phyloP scores from a whole-genome alignment of 2,329 filamentous ascomycete species.

The Paecilomyces fulvus region DNA sequence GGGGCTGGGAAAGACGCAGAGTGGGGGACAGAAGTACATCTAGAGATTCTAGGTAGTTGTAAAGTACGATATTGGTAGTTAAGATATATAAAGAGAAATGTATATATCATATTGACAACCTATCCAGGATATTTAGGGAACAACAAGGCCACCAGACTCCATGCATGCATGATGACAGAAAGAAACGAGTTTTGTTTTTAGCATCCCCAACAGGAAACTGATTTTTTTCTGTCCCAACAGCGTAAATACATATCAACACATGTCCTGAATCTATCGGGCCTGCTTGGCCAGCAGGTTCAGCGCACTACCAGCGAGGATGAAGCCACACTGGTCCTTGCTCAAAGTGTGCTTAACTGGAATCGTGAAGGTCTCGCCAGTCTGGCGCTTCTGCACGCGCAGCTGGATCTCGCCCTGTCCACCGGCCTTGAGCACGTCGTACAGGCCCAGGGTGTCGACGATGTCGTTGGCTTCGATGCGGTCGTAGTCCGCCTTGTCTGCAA shows the following conservation, averaged over 20 bases:
- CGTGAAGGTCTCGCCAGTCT: slow-evolving; percentile 54
- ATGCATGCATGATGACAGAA: neutral
- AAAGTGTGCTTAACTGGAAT: slow-evolving; percentile 82
- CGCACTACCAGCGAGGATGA: slow-evolving; percentile 88
- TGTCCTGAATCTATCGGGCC: slow-evolving; percentile 14
- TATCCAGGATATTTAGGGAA: neutral
- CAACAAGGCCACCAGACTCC: neutral
- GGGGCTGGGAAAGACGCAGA: slow-evolving; percentile 4
- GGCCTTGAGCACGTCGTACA: slow-evolving; percentile 70
- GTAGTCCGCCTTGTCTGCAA: slow-evolving; percentile 81
- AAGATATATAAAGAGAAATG: neutral
- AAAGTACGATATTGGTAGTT: neutral
- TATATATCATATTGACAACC: neutral
- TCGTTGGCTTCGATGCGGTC: slow-evolving; percentile 76
- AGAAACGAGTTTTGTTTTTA: neutral
- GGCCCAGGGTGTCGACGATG: slow-evolving; percentile 68
- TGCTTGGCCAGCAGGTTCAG: slow-evolving; percentile 76
- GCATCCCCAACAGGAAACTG: neutral
- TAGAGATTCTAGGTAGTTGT: neutral
- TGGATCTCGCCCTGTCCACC: slow-evolving; percentile 73
- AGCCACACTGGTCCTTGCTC: slow-evolving; percentile 80
- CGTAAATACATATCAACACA: neutral
- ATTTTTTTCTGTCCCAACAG: neutral
- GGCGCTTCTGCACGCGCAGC: slow-evolving; percentile 55
- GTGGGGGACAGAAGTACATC: neutral